phyloP scores from a whole-genome alignment of 2,329 filamentous ascomycete species.

The Dendrostoma leiphaemia region DNA sequence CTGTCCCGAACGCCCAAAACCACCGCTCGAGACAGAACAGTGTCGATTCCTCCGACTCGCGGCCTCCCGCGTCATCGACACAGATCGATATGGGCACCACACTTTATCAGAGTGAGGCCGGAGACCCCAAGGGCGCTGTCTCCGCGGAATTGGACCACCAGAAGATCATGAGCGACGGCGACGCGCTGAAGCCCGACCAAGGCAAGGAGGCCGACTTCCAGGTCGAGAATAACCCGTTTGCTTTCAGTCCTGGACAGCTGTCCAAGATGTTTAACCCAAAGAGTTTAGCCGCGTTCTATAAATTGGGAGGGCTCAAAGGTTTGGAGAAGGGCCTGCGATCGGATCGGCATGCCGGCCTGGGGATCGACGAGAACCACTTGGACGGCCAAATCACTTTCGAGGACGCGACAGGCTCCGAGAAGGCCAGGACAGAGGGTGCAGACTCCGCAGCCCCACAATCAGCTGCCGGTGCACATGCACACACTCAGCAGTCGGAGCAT shows the following conservation, averaged over 20 bases:
- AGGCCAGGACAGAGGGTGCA: constrained; percentile 33
- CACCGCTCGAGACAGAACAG: constrained; percentile 65
- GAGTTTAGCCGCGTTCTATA: constrained; percentile 76
- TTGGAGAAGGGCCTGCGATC: constrained; percentile 77
- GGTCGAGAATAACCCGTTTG: constrained; percentile 79
- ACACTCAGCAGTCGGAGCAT: constrained; percentile 22
- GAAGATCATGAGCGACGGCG: constrained; percentile 61
- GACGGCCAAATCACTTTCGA: constrained; percentile 69
- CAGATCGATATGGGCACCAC: constrained; percentile 61
- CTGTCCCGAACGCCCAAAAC: constrained; percentile 55
- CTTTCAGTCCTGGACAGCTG: constrained; percentile 79
- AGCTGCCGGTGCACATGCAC: constrained; percentile 14
- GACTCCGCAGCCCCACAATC: constrained; percentile 19
- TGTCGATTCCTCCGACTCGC: constrained; percentile 64
- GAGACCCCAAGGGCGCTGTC: constrained; percentile 27
- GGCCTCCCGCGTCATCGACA: constrained; percentile 54
- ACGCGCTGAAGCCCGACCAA: constrained; percentile 72
- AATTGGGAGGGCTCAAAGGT: constrained; percentile 73
- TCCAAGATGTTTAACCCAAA: constrained; percentile 90
- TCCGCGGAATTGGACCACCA: constrained; percentile 41
- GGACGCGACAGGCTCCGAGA: constrained; percentile 53
- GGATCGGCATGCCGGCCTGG: constrained; percentile 71
- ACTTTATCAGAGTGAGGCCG: constrained; percentile 42
- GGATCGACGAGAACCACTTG: constrained; percentile 68
- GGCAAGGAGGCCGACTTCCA: constrained; percentile 75